Percentiles rank a stretch among this genome's conserved stretches.
These are phyloP conservation scores for Kurtzmaniella quercitrusa DNA, from an alignment of 1,139 yeast species.

Conservation along the genomic window DNA sequence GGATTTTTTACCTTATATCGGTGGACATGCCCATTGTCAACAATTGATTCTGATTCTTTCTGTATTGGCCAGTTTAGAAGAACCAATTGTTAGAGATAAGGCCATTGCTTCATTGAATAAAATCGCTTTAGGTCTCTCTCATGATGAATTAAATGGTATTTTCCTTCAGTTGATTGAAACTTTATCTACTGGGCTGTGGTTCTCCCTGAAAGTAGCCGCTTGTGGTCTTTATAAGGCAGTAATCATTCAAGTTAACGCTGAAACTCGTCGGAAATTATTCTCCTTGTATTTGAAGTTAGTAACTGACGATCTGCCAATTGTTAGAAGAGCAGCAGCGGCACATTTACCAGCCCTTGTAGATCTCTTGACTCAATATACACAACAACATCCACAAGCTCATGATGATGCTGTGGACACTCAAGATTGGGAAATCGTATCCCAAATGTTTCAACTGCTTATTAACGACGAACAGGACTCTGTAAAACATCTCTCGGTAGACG, in stretches of 20 bases:
- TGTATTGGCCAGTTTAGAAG: constrained; percentile 88
- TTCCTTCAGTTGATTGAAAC: constrained; percentile 75
- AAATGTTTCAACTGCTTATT: constrained; percentile 77
- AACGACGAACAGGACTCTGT: constrained; percentile 94
- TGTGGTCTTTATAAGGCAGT: constrained; percentile 83
- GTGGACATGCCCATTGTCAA: constrained; percentile 78
- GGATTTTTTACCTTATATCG: constrained; percentile 77
- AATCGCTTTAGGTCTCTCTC: constrained; percentile 62
- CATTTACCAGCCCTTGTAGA: constrained; percentile 72
- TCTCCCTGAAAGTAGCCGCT: constrained; percentile 86
- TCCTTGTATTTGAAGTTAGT: constrained; percentile 66
- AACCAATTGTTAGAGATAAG: constrained; percentile 94
- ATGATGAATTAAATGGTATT: constrained; percentile 60
- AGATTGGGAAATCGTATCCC: constrained; percentile 72
- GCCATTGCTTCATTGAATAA: constrained; percentile 83
- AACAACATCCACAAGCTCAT: constrained; percentile 13
- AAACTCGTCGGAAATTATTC: constrained; percentile 57
- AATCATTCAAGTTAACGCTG: constrained; percentile 55
- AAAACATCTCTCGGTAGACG: constrained; percentile 83
- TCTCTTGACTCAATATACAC: constrained; percentile 40
- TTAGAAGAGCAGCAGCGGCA: constrained; percentile 88
- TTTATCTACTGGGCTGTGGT: constrained; percentile 90
- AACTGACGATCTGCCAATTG: constrained; percentile 97
- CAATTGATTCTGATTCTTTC: constrained; percentile 82
- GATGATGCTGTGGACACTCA: constrained; percentile 31